These are phyloP conservation scores for Andrographis paniculata DNA, from an alignment of 305 asterid genomes.

Conservation along the genomic window DNA sequence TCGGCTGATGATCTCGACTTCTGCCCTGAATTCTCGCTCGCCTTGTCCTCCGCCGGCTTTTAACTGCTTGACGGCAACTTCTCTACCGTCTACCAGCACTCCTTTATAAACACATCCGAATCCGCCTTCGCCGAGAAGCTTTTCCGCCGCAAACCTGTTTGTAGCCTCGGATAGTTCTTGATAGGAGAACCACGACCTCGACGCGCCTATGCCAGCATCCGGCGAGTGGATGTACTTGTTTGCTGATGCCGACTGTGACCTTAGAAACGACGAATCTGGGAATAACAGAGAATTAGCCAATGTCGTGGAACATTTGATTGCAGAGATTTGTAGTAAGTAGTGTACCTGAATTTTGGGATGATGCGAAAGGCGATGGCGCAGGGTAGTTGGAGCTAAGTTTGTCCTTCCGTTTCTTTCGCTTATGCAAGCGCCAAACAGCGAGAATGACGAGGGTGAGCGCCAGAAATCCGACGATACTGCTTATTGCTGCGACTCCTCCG, in stretches of 20 bases:
- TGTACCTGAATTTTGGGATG: conserved; percentile 86
- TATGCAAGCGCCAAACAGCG: conserved; percentile 55
- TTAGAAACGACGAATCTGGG: conserved; percentile 65
- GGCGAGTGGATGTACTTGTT: conserved; percentile 47
- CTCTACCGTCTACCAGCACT: conserved; percentile 57
- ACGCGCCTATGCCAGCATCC: conserved; percentile 58
- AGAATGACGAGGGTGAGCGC: conserved; percentile 52
- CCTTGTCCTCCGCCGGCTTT: conserved; percentile 91
- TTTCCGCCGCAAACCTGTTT: conserved; percentile 37
- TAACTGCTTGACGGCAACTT: conserved; percentile 79
- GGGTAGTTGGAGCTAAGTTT: conserved; percentile 31
- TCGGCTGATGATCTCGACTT: conserved; percentile 82
- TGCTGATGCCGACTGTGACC: conserved; percentile 43
- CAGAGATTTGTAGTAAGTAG: not conserved
- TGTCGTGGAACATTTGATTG: not conserved
- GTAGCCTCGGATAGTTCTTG: conserved; percentile 72
- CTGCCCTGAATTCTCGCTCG: conserved; percentile 87
- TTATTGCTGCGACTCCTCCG: not conserved
- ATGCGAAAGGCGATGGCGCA: conserved; percentile 62
- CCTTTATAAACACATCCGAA: conserved; percentile 88
- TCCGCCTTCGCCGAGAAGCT: conserved; percentile 82
- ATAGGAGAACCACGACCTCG: conserved; percentile 69
- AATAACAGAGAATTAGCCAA: too few species aligned
- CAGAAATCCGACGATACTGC: conserved; percentile 39
- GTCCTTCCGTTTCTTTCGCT: conserved; percentile 43